Evolutionary conservation across 2,329 filamentous ascomycete species (phyloP), one percentile per base, ranked within the genome.

Genomic region (Cladosporium oxysporum): DNA sequence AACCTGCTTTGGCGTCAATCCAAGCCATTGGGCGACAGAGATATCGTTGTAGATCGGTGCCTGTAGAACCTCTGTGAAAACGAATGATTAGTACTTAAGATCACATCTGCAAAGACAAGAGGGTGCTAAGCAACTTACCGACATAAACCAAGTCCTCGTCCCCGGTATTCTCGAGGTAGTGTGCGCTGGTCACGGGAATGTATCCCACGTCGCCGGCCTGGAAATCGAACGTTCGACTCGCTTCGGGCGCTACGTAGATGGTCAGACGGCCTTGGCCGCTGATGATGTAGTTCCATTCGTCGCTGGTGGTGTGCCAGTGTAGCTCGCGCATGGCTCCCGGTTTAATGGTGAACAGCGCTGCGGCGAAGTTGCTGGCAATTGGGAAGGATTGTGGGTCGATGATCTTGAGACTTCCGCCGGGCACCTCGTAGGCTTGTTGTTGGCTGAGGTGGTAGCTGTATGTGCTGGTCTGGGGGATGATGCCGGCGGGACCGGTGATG

Each of bases 271-370:
- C 87, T 12, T 81, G 81, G 0, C 87, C 87, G 63, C 81, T 74
- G 8, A 88, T 76, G 77, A 88, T 87, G 75, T 84, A 88, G 60
- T 81, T 82, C 86, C 86, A 88, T 74, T 88, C 86, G 72, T 88
- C 86, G 10, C 80, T 83, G 0, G 80, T 81, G 1, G 84, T 83
- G 76, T 89, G 86, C 86, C 87, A 89, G 77, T 89, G 87, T 52
- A 89, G 77, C 72, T 89, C 87, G 26, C 87, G 83, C 84, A 89
- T 85, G 1, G 86, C 86, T n/a, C 87, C 87, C 0, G 87, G 86
- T 70, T 87, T 79, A 35, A 88, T 78, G 2, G 83, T 85, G 11
- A 88, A 83, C 1, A 88, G 78, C 0, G 85, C 85, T 0, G 83
- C 82, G 3, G 85, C 84, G 73, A 88, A 87, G 64, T 79, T 81